A percentile compares a stretch with the other conserved stretches of the same genome.
These are phyloP conservation scores for Aspergillus bridgeri DNA, from an alignment of 495 filamentous ascomycete genomes.

Conservation along the genomic window DNA sequence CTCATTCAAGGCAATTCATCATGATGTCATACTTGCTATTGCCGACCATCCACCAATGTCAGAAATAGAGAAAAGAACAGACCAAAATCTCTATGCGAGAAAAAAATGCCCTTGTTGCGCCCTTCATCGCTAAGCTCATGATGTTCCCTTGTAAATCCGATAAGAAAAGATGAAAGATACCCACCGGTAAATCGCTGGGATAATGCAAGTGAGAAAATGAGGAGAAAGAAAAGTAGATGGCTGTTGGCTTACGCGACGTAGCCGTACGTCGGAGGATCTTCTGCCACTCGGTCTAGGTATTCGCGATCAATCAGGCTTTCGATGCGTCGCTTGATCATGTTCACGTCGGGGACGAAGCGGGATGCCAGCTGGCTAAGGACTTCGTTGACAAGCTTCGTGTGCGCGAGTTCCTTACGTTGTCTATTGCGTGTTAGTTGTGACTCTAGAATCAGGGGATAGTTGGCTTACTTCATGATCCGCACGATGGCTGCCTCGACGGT, in stretches of 20 bases:
- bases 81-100: constrained; percentile 3
- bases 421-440: constrained; percentile 45
- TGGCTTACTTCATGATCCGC: constrained; percentile 87
- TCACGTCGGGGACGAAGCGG: constrained; percentile 85
- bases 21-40: not conserved
- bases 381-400: constrained; percentile 79
- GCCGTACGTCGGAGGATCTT: constrained; percentile 65
- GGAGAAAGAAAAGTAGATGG: constrained; percentile 4
- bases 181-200: constrained; percentile 1
- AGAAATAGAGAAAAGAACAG: not conserved
- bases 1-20: not conserved
- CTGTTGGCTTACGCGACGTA: constrained; percentile 74
- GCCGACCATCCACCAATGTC: not conserved
- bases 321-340: constrained; percentile 90
- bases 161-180: constrained; percentile 1
- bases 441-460: too few relatives aligned
- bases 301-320: constrained; percentile 90
- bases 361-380: constrained; percentile 72
- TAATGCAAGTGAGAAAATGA: constrained; percentile 10
- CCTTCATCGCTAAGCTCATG: constrained; percentile 27
- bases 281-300: constrained; percentile 85
- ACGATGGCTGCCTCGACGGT: constrained; percentile 89
- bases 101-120: constrained; percentile 8
- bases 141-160: not conserved
- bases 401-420: constrained; percentile 80